Percentiles rank a stretch among this genome's conserved stretches.
Conservation (phyloP, 768 basidiomycete genomes). For the Stropharia rugosoannulata region DNA sequence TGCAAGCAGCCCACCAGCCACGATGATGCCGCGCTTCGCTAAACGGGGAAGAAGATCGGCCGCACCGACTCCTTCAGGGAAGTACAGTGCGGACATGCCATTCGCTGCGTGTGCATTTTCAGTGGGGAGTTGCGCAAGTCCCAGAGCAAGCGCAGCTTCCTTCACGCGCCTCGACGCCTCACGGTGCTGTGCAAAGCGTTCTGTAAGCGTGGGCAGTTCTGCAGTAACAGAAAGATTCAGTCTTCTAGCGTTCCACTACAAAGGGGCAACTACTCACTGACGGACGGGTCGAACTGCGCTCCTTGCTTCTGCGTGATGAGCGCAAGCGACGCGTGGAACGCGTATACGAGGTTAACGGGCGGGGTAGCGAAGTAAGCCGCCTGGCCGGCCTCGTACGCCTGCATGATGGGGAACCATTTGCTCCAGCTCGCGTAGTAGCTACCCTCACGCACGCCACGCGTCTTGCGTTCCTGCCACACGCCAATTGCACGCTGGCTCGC, state of each 20-base stretch:
- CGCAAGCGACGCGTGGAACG: constrained; percentile 79
- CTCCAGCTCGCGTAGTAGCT: constrained; percentile 85
- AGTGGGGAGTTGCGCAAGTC: constrained; percentile 71
- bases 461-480: constrained; percentile 37
- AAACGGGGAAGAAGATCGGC: constrained; percentile 78
- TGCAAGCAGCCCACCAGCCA: constrained; percentile 87
- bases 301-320: constrained; percentile 50
- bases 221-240: constrained; percentile 8
- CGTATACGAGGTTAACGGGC: constrained; percentile 92
- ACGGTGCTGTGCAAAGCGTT: constrained; percentile 77
- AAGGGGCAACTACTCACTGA: neutral
- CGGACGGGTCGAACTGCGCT: constrained; percentile 6
- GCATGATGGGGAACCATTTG: constrained; percentile 12
- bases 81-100: constrained; percentile 95
- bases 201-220: constrained; percentile 61
- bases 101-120: constrained; percentile 71
- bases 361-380: constrained; percentile 95
- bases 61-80: constrained; percentile 77
- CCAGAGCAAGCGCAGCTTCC: constrained; percentile 59
- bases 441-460: constrained; percentile 20
- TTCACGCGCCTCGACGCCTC: constrained; percentile 70
- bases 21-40: constrained; percentile 67
- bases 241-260: neutral
- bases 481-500: constrained; percentile 80
- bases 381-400: constrained; percentile 69